phyloP scores from a whole-genome alignment of 441 rosid genomes.

The Erodium moschatum region DNA sequence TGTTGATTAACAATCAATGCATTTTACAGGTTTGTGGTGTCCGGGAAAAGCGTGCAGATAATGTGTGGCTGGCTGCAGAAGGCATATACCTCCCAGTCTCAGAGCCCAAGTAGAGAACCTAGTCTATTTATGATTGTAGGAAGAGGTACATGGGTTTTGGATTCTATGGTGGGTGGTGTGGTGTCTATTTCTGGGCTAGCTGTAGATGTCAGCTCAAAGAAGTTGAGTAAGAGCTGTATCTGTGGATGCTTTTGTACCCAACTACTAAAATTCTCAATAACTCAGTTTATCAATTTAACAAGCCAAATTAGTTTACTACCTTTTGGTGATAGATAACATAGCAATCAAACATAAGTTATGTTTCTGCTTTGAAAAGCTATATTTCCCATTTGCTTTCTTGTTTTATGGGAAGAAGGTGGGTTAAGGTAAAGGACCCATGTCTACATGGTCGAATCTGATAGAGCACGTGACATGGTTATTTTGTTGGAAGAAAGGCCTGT shows the following conservation, averaged over 20 bases:
- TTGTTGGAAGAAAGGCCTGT: not conserved
- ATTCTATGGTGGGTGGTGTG: constrained; percentile 12
- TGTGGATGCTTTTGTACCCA: not conserved
- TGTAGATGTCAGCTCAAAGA: not conserved
- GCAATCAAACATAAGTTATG: not conserved
- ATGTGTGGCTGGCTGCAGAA: constrained; percentile 90
- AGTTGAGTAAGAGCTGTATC: not conserved
- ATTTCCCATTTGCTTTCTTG: not conserved
- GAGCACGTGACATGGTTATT: not conserved
- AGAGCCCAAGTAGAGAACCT: constrained; percentile 40
- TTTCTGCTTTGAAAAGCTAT: not conserved
- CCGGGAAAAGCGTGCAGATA: constrained; percentile 75
- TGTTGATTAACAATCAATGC: too few relatives aligned
- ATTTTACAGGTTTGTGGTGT: constrained; percentile 73
- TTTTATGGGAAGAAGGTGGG: too few relatives aligned
- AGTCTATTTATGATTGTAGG: constrained; percentile 11
- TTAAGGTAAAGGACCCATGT: not conserved
- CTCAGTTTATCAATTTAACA: not conserved
- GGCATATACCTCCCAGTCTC: constrained; percentile 81
- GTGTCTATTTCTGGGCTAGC: too few relatives aligned
- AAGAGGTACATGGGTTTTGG: constrained; percentile 39
- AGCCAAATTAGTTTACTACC: not conserved
- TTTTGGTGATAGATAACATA: too few relatives aligned
- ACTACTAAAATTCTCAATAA: too few relatives aligned
- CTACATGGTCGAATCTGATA: not conserved